These are phyloP conservation scores for Petunia axillaris DNA, from an alignment of 257 asterid species.

Conservation along the genomic window DNA sequence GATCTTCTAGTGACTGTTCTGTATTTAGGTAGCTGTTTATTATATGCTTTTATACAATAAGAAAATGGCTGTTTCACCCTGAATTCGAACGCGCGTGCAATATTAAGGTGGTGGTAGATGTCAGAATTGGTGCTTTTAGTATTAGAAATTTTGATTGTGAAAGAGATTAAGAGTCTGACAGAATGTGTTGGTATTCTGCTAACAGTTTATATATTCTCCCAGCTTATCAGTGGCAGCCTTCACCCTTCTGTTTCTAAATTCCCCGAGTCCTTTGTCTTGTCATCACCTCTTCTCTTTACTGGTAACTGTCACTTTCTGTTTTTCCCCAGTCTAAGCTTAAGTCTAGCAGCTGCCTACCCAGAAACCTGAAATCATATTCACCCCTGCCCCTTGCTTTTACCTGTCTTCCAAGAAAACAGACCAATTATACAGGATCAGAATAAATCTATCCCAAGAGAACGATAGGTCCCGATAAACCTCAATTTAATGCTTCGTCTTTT, in stretches of 20 bases:
- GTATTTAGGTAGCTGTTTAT: not conserved
- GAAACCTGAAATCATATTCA: not conserved
- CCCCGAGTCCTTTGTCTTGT: not conserved
- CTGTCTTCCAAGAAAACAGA: not conserved
- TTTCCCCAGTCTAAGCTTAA: not conserved
- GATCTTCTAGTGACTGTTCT: not conserved
- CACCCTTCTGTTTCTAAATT: not conserved
- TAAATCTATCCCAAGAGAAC: not conserved
- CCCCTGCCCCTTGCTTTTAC: not conserved
- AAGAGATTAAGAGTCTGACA: not conserved
- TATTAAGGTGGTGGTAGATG: not conserved
- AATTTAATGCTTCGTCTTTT: too few relatives aligned
- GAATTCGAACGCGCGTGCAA: not conserved
- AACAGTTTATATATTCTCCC: not conserved
- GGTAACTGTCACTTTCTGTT: not conserved
- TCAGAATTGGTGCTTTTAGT: not conserved
- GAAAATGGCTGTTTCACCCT: not conserved
- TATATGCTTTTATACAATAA: not conserved
- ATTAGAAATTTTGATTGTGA: not conserved
- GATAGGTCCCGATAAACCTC: not conserved
- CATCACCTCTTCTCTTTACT: not conserved
- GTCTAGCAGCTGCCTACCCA: not conserved
- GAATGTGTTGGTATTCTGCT: not conserved
- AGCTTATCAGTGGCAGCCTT: not conserved
- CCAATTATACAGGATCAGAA: not conserved